A percentile compares a stretch with the other conserved stretches of the same genome.
Evolutionary conservation across 768 basidiomycete species (phyloP).

Genomic region (Pleurotus djamor): DNA sequence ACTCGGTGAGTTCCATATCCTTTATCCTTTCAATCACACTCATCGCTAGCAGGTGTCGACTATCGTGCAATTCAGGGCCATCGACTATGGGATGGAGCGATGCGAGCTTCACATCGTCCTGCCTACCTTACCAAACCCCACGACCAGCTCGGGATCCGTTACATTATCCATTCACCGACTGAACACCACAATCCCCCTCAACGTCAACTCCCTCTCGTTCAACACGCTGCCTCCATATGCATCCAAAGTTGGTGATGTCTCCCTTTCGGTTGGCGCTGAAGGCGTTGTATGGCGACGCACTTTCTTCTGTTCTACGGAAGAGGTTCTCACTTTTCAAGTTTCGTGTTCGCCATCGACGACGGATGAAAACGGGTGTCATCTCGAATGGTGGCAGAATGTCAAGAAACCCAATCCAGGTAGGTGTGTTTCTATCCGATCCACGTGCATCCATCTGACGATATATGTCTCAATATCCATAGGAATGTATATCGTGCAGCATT

Average conservation of each 20-base stretch:
- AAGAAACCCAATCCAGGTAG: slow-evolving; percentile 1
- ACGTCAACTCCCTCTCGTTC: background rate
- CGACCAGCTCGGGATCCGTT: background rate
- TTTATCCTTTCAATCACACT: background rate
- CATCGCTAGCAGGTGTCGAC: slow-evolving; percentile 15
- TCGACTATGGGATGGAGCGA: slow-evolving; percentile 20
- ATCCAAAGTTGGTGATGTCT: background rate
- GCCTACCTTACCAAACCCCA: background rate
- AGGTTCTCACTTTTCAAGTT: background rate
- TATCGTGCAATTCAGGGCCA: slow-evolving; percentile 16
- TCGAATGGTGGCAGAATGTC: slow-evolving; percentile 6
- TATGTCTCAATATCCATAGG: background rate
- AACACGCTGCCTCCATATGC: background rate
- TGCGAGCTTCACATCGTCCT: slow-evolving; percentile 11
- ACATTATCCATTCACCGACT: background rate
- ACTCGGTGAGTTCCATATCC: slow-evolving; percentile 7
- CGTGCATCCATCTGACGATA: too few species aligned
- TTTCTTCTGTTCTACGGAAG: slow-evolving; percentile 4
- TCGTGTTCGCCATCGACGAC: background rate
- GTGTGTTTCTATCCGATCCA: background rate
- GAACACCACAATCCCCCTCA: slow-evolving; percentile 1
- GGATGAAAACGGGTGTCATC: background rate
- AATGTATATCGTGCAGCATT: slow-evolving; percentile 5
- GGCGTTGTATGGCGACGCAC: background rate
- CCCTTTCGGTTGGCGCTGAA: background rate